Evolutionary conservation across 2,329 filamentous ascomycete species (phyloP), one percentile per base, ranked within the genome.

Genomic region (Botrytis paeoniae): DNA sequence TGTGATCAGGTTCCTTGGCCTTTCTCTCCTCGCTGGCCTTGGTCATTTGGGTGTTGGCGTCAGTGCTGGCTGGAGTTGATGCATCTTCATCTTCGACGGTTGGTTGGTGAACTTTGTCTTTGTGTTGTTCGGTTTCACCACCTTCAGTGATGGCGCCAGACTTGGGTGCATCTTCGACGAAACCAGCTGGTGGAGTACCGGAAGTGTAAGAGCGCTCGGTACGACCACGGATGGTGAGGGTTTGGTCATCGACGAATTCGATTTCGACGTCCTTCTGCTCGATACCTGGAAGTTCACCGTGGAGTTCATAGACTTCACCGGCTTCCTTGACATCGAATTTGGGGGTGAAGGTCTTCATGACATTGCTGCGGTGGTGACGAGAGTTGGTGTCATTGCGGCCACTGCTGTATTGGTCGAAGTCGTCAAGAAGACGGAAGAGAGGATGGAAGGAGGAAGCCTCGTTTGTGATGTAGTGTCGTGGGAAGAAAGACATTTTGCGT

Each of bases 261-360:
- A 95, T 92, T 80, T 87, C 85, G 79, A 96, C 85, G 79, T 94
- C 85, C 78, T 93, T 89, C 83, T 93, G 92, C 75, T 88, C 87
- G 78, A 95, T 85, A 72, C 93, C 93, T 0, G 93, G 91, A 9
- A 95, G 88, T 82, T 95, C 93, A 78, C 93, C 93, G 78, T 95
- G 89, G 32, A 95, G 90, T 82, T 95, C 91, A 80, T 94, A 95
- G 75, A 85, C 81, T 9, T 89, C 83, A 74, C 87, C 86, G 20
- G 87, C 88, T 84, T 96, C 93, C 81, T 88, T 90, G 75, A 95
- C 86, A 79, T 95, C 93, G 80, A 95, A 95, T 82, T 90, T 92
- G 71, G 93, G 93, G 73, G 88, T 87, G 87, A 94, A 95, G 79
- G 87, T 84, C 64, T 78, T 80, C 51, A 76, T 71, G 51, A 43